These are phyloP conservation scores for Neonectria sp. DNA, from an alignment of 2,329 filamentous ascomycete genomes.

Conservation along the genomic window DNA sequence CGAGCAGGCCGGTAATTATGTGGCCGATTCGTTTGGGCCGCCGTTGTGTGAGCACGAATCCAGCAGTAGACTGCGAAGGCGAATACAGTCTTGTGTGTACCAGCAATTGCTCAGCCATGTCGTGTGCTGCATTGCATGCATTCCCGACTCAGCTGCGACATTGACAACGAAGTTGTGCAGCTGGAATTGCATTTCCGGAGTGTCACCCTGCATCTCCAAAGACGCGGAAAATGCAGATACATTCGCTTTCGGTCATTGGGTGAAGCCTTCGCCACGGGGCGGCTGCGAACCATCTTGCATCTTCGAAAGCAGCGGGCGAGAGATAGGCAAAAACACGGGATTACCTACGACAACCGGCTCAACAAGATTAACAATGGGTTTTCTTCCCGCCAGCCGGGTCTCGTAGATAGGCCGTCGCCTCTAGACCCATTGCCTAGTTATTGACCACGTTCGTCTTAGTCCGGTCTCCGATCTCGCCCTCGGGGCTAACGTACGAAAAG, in stretches of 20 bases:
- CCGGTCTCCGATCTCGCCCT: slow-evolving; percentile 26
- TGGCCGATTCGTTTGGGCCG: no score
- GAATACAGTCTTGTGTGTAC: no score
- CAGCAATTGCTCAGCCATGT: no score
- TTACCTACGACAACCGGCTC: background rate
- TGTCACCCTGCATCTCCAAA: slow-evolving; percentile 15
- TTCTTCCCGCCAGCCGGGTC: background rate
- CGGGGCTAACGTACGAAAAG: background rate
- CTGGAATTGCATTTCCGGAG: slow-evolving; percentile 41
- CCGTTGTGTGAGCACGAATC: no score
- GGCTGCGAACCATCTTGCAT: slow-evolving; percentile 5
- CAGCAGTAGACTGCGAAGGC: no score
- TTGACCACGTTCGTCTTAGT: slow-evolving; percentile 20
- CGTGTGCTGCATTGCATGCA: background rate
- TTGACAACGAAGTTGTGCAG: slow-evolving; percentile 14
- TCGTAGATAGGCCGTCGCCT: background rate
- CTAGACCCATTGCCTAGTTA: slow-evolving; percentile 4
- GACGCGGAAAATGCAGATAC: background rate
- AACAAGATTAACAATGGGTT: background rate
- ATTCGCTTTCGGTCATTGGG: background rate
- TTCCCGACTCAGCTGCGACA: slow-evolving; percentile 19
- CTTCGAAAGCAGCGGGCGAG: background rate
- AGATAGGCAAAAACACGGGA: slow-evolving; percentile 18
- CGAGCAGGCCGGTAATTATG: no score
- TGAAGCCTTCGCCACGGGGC: background rate